A percentile compares a stretch with the other conserved stretches of the same genome.
Evolutionary conservation across 441 rosid species (phyloP).

Genomic region (Erodium chrysanthum): DNA sequence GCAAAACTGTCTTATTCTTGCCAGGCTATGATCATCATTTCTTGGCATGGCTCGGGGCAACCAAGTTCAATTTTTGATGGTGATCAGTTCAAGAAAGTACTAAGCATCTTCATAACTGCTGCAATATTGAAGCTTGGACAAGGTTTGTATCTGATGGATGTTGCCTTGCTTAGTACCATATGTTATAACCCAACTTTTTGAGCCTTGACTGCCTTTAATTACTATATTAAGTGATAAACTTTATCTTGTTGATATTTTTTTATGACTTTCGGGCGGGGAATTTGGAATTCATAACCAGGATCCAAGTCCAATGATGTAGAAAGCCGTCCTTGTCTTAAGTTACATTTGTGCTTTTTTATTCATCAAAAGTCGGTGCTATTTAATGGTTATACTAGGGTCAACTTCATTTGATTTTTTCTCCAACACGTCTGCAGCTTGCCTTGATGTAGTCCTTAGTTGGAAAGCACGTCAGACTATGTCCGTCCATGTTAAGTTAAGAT

Average conservation of each 20-base stretch:
- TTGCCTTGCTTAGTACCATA: too few species aligned
- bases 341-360: too few species aligned
- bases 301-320: too few species aligned
- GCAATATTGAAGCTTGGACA: conserved; percentile 94
- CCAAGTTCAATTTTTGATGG: conserved; percentile 42
- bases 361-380: too few species aligned
- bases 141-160: conserved; percentile 31
- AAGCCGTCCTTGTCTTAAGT: too few species aligned
- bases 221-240: too few species aligned
- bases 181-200: too few species aligned
- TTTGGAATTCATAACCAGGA: too few species aligned
- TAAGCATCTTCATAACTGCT: conserved; percentile 91
- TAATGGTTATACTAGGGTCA: too few species aligned
- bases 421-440: conserved; percentile 55
- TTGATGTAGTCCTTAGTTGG: conserved; percentile 89
- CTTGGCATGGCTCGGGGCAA: conserved; percentile 73
- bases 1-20: conserved; percentile 14
- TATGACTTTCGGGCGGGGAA: too few species aligned
- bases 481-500: conserved; percentile 86
- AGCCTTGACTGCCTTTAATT: too few species aligned
- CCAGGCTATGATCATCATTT: conserved; percentile 91
- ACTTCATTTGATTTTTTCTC: not conserved
- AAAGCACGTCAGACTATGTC: conserved; percentile 88
- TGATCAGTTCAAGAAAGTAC: conserved; percentile 62
- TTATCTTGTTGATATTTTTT: too few species aligned